Evolutionary conservation across 208 protist genomes (phyloP), one percentile per base, ranked within the genome.

Genomic region (Wallacemonas sp.): DNA sequence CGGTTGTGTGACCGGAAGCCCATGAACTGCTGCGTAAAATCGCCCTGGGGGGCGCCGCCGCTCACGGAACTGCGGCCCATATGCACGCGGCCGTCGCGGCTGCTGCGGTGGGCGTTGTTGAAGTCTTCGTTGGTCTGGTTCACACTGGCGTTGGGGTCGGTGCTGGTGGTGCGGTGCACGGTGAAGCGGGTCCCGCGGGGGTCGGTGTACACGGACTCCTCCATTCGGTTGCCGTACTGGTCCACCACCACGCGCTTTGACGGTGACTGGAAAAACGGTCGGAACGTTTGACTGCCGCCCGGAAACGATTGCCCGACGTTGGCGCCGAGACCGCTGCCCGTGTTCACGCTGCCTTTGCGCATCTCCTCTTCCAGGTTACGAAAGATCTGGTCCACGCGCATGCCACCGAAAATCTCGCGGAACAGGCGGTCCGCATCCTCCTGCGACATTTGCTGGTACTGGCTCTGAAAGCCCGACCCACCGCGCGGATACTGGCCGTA

Each of bases 361-460:
- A 92, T 86, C 65, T 91, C 82, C 49, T 90, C 81, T 66, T 96
- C 87, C 31, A 96, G 32, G 57, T 92, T 74, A 4, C 84, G 78
- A 68, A 96, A 93, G 61, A 96, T 93, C 62, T 93, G 82, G 23
- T 96, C 91, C 28, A 96, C 77, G 0, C 81, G 75, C 87, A 96
- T 90, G 25, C 86, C 82, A 31, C 87, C 87, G 62, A 96, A 96
- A 16, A 96, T 72, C 41, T 94, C 87, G 45, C 84, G 77, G 64
- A 96, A 96, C 16, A 96, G 77, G 23, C 65, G 67, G 42, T 96
- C 84, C 16, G 91, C 91, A 54, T 96, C 91, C 49, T 91, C 88
- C 67, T 92, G 93, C 8, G 87, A 93, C 81, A 96, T 96, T 48
- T 89, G 68, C 42, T 86, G 83, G 65, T 93, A 92, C 67, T 72